Percentiles rank a stretch among this genome's conserved stretches.
Conservation (phyloP, 306 rosid species). For the Lagenaria siceraria region DNA sequence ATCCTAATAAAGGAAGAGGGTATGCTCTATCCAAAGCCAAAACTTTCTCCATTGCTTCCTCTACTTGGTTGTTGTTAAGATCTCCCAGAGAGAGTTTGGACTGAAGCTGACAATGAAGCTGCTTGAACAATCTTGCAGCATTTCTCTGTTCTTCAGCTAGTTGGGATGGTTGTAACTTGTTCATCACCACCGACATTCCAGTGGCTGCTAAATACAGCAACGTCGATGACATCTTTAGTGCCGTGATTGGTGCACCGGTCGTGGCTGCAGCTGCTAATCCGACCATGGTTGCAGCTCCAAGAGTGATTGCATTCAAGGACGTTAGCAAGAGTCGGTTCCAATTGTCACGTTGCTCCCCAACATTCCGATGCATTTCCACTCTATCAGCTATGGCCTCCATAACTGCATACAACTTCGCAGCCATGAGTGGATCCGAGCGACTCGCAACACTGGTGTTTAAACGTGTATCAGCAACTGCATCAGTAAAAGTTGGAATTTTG, state of each 20-base stretch:
- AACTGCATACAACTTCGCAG: slow-evolving; percentile 32
- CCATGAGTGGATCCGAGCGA: neutral
- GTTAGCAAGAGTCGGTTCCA: slow-evolving; percentile 56
- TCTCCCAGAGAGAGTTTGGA: slow-evolving; percentile 24
- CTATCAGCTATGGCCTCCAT: slow-evolving; percentile 54
- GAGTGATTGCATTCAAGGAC: slow-evolving; percentile 49
- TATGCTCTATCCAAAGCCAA: slow-evolving; percentile 70
- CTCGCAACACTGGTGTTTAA: neutral
- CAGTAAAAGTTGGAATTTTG: neutral
- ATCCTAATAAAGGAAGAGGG: slow-evolving; percentile 69
- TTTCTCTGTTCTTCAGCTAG: slow-evolving; percentile 66
- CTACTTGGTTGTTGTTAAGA: slow-evolving; percentile 14
- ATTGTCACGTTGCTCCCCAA: slow-evolving; percentile 67
- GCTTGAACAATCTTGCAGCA: slow-evolving; percentile 59
- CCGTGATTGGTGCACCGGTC: slow-evolving; percentile 19
- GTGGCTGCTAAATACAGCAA: slow-evolving; percentile 52
- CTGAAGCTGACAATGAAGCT: slow-evolving; percentile 37
- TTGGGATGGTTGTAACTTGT: slow-evolving; percentile 79
- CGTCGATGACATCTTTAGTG: slow-evolving; percentile 54
- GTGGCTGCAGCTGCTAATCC: slow-evolving; percentile 32
- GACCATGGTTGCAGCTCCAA: slow-evolving; percentile 60
- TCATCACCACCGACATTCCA: slow-evolving; percentile 43
- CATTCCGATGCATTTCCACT: slow-evolving; percentile 60
- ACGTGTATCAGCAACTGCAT: slow-evolving; percentile 4
- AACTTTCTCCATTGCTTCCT: slow-evolving; percentile 50